Base-by-base conservation (phyloP, 2,329 filamentous ascomycete species). In the Karstenula rhodostoma region DNA sequence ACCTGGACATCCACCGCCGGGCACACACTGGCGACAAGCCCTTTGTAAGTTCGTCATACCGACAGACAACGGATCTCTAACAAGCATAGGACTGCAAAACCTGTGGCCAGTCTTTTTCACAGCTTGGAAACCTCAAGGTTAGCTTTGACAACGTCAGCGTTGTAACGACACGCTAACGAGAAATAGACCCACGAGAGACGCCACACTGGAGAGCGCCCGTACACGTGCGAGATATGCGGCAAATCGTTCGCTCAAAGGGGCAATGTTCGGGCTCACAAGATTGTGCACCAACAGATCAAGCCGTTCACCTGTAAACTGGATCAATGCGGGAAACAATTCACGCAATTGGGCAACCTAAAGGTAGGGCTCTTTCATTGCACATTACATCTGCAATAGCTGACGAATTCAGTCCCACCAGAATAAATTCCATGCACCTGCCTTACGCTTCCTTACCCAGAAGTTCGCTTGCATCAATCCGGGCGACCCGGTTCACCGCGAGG, bases 311-410 rank as follows among this genome's bases (percentile, higher is more conserved):
- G 94, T 79, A 88, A 86, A 62, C 84, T 97, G 8, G 93, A 96
- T 68, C 85, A 88, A 61, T 98, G 94, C 80, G 87, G 88, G 62
- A 97, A 97, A 81, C 85, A 89, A 46, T 97, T 97, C 74, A 96
- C 92, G 0, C 92, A 96, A 68, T 86, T 94, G 1, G 94, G 94
- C 9, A 97, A 97, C 73, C 86, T 97, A 67, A 98, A 98, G 86
- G 91, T 92, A 72, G 48, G 70, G 25, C 2, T 25, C 9, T 7
- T 8, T 8, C 12, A 10, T 12, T 15, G 15, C 25, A 3, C n/a
- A 37, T 48, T 2, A 12, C 32, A 10, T 5, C 40, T 19, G 23
- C 10, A n/a, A 22, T 9, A 44, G 43, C 70, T 75, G 49, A 73
- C 56, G 5, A 13, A 1, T 9, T 27, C 59, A 60, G 90, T 92